These are phyloP conservation scores for Collariella sp. DNA, from an alignment of 495 filamentous ascomycete species.

Conservation along the genomic window DNA sequence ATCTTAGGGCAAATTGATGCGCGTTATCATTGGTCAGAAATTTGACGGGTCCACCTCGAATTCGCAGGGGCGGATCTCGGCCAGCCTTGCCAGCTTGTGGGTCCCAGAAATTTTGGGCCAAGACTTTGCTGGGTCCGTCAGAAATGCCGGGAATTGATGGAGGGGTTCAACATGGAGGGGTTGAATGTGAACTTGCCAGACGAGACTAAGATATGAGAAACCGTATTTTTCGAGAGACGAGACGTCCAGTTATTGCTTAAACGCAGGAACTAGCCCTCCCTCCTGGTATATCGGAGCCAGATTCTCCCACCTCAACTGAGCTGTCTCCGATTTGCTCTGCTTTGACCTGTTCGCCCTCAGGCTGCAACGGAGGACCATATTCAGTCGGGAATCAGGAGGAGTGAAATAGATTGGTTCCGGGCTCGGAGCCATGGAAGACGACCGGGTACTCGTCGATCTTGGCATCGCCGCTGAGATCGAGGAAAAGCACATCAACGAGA, in stretches of 20 bases:
- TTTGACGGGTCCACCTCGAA: background rate
- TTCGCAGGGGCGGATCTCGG: background rate
- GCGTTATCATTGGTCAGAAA: slow-evolving; percentile 16
- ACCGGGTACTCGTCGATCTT: slow-evolving; percentile 42
- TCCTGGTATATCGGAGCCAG: no score
- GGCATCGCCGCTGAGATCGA: slow-evolving; percentile 49
- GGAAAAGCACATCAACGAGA: slow-evolving; percentile 32
- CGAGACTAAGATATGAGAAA: no score
- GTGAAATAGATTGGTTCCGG: background rate
- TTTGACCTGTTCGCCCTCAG: no score
- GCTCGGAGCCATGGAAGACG: slow-evolving; percentile 42
- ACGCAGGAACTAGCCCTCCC: no score
- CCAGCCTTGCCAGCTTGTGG: background rate
- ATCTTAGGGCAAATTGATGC: slow-evolving; percentile 27
- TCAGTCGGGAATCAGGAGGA: background rate
- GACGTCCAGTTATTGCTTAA: no score
- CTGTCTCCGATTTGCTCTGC: no score
- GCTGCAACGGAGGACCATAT: no score
- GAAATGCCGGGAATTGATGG: background rate
- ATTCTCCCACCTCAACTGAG: background rate
- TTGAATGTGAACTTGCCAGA: background rate
- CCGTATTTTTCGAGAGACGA: no score
- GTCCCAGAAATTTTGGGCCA: background rate
- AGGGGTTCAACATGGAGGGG: background rate
- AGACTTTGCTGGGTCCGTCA: background rate